Percentiles rank a stretch among this genome's conserved stretches.
These are phyloP conservation scores for Luffa aegyptiaca DNA, from an alignment of 306 rosid species.

Conservation along the genomic window DNA sequence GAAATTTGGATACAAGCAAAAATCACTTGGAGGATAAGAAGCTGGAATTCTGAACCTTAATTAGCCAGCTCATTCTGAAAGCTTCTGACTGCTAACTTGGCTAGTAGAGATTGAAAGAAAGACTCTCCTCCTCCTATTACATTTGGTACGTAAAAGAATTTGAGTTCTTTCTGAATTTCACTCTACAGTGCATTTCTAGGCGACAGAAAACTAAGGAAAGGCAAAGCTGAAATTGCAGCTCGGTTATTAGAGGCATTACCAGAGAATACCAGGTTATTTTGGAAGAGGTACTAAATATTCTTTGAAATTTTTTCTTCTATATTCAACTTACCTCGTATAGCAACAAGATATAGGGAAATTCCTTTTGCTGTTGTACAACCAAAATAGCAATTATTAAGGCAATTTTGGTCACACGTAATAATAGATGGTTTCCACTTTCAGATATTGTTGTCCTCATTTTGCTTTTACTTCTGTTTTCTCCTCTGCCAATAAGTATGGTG, in stretches of 20 bases:
- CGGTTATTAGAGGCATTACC: constrained; percentile 1
- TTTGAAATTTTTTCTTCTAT: not conserved
- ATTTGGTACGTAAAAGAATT: not conserved
- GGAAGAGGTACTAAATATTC: constrained; percentile 5
- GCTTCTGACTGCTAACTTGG: not conserved
- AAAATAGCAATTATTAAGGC: constrained; percentile 7
- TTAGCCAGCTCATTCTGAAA: not conserved
- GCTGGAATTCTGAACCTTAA: not conserved
- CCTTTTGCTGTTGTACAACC: not conserved
- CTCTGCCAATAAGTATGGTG: not conserved
- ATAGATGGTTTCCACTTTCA: constrained; percentile 4
- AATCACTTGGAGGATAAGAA: constrained; percentile 61
- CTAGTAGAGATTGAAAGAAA: not conserved
- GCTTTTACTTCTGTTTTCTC: not conserved
- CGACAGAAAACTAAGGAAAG: not conserved
- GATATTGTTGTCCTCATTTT: not conserved
- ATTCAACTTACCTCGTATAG: not conserved
- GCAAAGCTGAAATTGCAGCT: not conserved
- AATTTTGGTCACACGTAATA: not conserved
- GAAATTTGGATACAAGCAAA: constrained; percentile 78
- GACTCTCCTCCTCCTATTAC: not conserved
- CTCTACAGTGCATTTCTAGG: not conserved
- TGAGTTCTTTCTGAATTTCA: constrained; percentile 6
- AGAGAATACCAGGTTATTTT: not conserved
- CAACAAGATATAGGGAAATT: not conserved